Conservation (phyloP, 192 early-diverging fungal genomes). For the Allomyces arbusculus region DNA sequence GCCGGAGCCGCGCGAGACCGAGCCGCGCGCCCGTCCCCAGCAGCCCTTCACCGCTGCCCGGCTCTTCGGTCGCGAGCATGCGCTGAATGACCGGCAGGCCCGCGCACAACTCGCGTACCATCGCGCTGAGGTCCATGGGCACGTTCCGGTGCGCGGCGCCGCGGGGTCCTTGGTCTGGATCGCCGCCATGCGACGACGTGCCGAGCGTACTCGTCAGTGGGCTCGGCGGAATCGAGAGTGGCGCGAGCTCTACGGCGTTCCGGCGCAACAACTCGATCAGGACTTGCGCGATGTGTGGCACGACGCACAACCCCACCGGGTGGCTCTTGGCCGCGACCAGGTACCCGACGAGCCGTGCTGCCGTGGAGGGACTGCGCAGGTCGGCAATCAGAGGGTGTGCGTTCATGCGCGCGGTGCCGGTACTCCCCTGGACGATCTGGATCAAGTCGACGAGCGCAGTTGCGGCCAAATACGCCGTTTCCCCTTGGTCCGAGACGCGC, state of each 20-base stretch:
- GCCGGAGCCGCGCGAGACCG: conserved; percentile 82
- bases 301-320: conserved; percentile 58
- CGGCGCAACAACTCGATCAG: conserved; percentile 94
- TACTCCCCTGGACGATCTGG: conserved; percentile 51
- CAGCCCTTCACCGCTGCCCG: conserved; percentile 15
- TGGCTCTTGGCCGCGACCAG: conserved; percentile 66
- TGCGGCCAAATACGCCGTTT: conserved; percentile 55
- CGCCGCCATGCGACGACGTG: background rate
- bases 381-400: conserved; percentile 39
- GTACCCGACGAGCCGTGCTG: conserved; percentile 49
- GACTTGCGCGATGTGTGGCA: conserved; percentile 86
- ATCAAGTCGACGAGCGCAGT: conserved; percentile 69
- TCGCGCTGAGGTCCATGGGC: conserved; percentile 64
- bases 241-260: conserved; percentile 32
- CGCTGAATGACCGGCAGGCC: conserved; percentile 55
- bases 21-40: conserved; percentile 51
- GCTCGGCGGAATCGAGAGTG: no score
- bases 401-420: conserved; percentile 38
- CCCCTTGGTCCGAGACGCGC: conserved; percentile 26
- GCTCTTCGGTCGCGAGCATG: conserved; percentile 42
- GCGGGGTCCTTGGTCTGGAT: conserved; percentile 8
- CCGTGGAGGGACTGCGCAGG: conserved; percentile 37
- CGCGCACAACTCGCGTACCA: conserved; percentile 66
- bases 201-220: background rate
- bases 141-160: conserved; percentile 11